phyloP scores from a whole-genome alignment of 2,329 filamentous ascomycete genomes.

The Apiospora hydei region DNA sequence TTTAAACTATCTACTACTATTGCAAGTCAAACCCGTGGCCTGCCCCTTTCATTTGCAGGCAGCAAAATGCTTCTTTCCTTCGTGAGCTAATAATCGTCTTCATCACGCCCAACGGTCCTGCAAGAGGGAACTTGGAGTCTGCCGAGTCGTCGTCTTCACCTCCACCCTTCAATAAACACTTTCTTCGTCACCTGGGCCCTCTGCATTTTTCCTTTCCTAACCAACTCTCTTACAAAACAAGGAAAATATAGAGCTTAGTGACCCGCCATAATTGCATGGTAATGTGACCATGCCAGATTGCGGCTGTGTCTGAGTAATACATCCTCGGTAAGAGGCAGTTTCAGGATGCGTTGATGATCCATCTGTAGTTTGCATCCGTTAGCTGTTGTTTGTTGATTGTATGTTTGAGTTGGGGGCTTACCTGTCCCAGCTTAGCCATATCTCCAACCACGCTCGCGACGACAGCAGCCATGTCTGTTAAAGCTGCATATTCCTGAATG shows the following conservation, averaged over 20 bases:
- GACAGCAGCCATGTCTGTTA: constrained; percentile 45
- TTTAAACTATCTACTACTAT: constrained; percentile 20
- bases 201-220: constrained; percentile 10
- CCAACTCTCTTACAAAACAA: constrained; percentile 7
- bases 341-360: constrained; percentile 41
- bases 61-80: constrained; percentile 9
- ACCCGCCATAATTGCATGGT: constrained; percentile 39
- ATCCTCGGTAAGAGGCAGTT: constrained; percentile 43
- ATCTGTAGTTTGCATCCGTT: constrained; percentile 33
- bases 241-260: constrained; percentile 29
- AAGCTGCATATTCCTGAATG: constrained; percentile 42
- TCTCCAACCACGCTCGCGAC: constrained; percentile 42
- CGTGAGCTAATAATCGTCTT: neutral
- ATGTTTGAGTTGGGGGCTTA: constrained; percentile 30
- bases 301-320: constrained; percentile 43
- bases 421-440: constrained; percentile 40
- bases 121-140: neutral
- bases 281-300: constrained; percentile 44
- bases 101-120: neutral
- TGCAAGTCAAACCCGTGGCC: constrained; percentile 13
- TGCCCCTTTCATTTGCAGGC: constrained; percentile 17
- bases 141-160: neutral
- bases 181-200: neutral
- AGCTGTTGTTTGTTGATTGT: neutral
- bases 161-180: neutral